phyloP scores from a whole-genome alignment of 805 yeast genomes.

The Cyberlindnera saturnus region DNA sequence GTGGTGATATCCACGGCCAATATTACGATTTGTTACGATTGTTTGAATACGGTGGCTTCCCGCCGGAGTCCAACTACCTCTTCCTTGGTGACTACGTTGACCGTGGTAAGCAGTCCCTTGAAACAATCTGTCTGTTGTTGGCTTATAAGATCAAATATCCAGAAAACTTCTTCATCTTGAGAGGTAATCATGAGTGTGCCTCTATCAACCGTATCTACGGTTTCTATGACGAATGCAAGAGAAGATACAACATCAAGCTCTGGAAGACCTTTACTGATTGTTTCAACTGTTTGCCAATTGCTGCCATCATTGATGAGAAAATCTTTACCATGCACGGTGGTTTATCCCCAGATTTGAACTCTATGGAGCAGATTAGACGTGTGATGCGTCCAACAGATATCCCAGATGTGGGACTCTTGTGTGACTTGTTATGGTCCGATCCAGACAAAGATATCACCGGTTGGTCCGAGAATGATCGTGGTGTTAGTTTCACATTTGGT shows the following conservation, averaged over 20 bases:
- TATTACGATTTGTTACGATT: conserved; percentile 92
- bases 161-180: conserved; percentile 90
- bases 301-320: conserved; percentile 96
- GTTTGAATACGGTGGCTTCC: conserved; percentile 98
- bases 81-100: conserved; percentile 97
- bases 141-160: conserved; percentile 98
- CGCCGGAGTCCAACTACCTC: conserved; percentile 95
- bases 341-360: conserved; percentile 90
- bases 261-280: conserved; percentile 99
- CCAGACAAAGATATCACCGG: conserved; percentile 98
- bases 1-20: conserved; percentile 99
- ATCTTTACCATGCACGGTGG: conserved; percentile 99
- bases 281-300: conserved; percentile 96
- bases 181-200: conserved; percentile 99
- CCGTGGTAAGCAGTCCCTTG: conserved; percentile 96
- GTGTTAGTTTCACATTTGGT: conserved; percentile 99
- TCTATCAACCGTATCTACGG: conserved; percentile 97
- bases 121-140: conserved; percentile 87
- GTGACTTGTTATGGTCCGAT: conserved; percentile 97
- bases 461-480: conserved; percentile 99
- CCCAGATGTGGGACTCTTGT: conserved; percentile 94
- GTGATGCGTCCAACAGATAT: conserved; percentile 99
- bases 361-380: conserved; percentile 98
- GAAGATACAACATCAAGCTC: conserved; percentile 95
- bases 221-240: conserved; percentile 96